Conservation (phyloP, 2,329 filamentous ascomycete genomes). For the Pestalotiopsis sp. region DNA sequence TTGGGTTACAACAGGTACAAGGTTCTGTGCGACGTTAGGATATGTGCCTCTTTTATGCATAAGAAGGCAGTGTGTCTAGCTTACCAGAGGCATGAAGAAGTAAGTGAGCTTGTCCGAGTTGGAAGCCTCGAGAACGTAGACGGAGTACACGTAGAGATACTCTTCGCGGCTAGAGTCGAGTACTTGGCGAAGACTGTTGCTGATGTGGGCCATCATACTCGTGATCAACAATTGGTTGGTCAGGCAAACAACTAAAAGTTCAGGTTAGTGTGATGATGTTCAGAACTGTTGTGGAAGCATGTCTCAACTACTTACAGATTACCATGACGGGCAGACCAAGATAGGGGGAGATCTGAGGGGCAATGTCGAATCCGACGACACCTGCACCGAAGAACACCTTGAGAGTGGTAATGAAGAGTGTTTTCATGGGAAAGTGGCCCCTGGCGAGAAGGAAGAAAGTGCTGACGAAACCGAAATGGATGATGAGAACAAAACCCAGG, state of each 20-base stretch:
- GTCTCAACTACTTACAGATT: not conserved
- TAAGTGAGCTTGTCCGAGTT: slow-evolving; percentile 5
- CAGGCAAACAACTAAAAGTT: not conserved
- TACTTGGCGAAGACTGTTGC: slow-evolving; percentile 2
- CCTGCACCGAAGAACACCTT: slow-evolving; percentile 5
- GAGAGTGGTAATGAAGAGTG: not conserved
- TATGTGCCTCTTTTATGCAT: too few species aligned
- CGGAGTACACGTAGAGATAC: slow-evolving; percentile 7
- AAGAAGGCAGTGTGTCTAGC: too few species aligned
- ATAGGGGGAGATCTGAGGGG: slow-evolving; percentile 1
- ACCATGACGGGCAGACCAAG: slow-evolving; percentile 5
- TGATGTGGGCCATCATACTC: slow-evolving; percentile 8
- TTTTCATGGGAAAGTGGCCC: not conserved
- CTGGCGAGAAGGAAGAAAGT: not conserved
- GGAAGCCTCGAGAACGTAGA: slow-evolving; percentile 3
- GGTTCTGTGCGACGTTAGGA: not conserved
- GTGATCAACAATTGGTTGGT: slow-evolving; percentile 9
- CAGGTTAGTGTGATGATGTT: not conserved
- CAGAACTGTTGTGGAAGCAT: not conserved
- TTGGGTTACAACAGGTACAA: not conserved
- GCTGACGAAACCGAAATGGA: slow-evolving; percentile 4
- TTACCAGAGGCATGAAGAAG: slow-evolving; percentile 1
- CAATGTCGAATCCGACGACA: slow-evolving; percentile 3
- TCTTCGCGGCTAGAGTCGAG: slow-evolving; percentile 7
- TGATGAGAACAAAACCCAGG: not conserved